Evolutionary conservation across 345 rosid species (phyloP), one percentile per base, ranked within the genome.

Genomic region (Eucalyptus sp.): DNA sequence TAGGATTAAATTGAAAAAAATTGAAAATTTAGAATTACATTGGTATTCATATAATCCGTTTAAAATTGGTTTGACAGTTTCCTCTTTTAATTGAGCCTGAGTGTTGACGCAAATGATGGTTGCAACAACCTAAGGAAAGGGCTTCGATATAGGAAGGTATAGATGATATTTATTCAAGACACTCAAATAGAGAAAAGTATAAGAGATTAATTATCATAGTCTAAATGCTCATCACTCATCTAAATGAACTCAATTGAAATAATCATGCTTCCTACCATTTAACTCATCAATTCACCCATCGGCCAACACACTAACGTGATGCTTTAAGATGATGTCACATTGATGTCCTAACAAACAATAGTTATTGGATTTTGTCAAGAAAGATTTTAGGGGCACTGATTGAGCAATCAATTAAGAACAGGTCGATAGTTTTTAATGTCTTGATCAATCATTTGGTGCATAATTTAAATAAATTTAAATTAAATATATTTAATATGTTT

Each of bases 1-100:
- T 20, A 20, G 0, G 10, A 15, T n/a, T 7, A 15, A 64, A 64
- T 14, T 15, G 1, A 16, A 8, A 0, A 64, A 64, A n/a, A 14
- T 7, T 14, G 4, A 14, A 64, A 16, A 56, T 22, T 64, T 14
- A 64, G 0, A 7, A 64, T 7, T n/a, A 15, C 5, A n/a, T n/a
- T 8, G 3, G 0, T 8, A 8, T 64, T 5, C 0, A 0, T 2
- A 15, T 2, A 2, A 64, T n/a, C 0, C 14, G 3, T 64, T 64
- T n/a, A 13, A 7, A 16, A 64, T 27, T 62, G 16, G 6, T 62
- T 27, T 1, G 11, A 66, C 2, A 31, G 1, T 66, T 66, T 66
- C 20, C 10, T 31, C 2, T 66, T 31, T 66, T 66, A 31, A 66
- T 31, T 66, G 37, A 66, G 41, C 6, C 5, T 15, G 20, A n/a